Percentiles rank a stretch among this genome's conserved stretches.
Evolutionary conservation across 208 protist species (phyloP).

Genomic region (Acanthamoeba lenticulata): DNA sequence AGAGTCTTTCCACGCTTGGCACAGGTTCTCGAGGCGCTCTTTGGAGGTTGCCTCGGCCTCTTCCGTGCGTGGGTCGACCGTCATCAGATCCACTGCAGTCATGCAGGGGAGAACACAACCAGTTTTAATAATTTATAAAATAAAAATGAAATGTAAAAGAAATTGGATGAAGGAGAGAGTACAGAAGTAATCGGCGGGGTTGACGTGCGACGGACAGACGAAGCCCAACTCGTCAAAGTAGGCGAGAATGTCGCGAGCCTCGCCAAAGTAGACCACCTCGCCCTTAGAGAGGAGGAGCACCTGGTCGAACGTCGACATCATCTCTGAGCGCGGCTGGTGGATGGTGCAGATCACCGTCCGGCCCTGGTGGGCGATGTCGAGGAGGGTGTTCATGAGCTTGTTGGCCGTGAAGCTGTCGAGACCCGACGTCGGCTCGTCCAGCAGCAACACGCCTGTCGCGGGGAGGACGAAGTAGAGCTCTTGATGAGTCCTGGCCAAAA

Average conservation of each 20-base stretch:
- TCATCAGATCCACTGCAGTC: not conserved
- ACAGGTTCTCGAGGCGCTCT: not conserved
- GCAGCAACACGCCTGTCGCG: constrained; percentile 12
- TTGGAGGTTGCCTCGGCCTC: not conserved
- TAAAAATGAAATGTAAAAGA: not conserved
- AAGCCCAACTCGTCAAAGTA: constrained; percentile 68
- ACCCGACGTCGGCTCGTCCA: constrained; percentile 38
- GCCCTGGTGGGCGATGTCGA: not conserved
- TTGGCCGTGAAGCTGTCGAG: constrained; percentile 50
- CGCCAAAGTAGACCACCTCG: constrained; percentile 56
- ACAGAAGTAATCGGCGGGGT: constrained; percentile 71
- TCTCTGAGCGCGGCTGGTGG: constrained; percentile 70
- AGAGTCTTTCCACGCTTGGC: not conserved
- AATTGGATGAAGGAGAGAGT: not conserved
- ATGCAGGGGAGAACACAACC: not conserved
- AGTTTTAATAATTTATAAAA: too few species aligned
- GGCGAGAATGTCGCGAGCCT: not conserved
- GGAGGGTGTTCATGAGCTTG: not conserved
- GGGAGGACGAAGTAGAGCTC: not conserved
- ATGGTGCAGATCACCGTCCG: constrained; percentile 70
- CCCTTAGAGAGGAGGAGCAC: constrained; percentile 52
- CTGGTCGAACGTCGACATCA: constrained; percentile 64
- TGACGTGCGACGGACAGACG: constrained; percentile 64
- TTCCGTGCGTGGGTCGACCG: not conserved
- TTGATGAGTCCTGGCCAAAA: too few species aligned